Percentiles rank a stretch among this genome's conserved stretches.
phyloP scores from a whole-genome alignment of 2,329 filamentous ascomycete species.

The Xylariaceae sp. region DNA sequence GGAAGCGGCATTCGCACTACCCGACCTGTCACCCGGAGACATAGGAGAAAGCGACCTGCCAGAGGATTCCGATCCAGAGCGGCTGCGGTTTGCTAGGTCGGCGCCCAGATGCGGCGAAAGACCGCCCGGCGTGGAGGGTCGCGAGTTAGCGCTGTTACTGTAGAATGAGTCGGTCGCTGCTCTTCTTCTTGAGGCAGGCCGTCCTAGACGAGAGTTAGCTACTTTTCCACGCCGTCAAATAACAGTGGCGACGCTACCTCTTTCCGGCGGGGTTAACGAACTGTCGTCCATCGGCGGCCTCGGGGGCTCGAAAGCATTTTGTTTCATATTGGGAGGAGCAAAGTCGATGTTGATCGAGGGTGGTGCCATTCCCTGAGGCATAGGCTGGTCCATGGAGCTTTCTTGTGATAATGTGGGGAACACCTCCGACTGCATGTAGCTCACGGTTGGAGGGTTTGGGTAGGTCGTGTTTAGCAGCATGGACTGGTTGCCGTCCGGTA shows the following conservation, averaged over 20 bases:
- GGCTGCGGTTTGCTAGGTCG: constrained; percentile 39
- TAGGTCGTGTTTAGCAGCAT: constrained; percentile 47
- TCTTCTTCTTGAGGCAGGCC: constrained; percentile 48
- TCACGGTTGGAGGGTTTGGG: constrained; percentile 42
- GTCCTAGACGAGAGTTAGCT: constrained; percentile 39
- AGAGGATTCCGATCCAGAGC: constrained; percentile 43
- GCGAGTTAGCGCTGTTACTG: constrained; percentile 42
- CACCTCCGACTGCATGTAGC: constrained; percentile 42
- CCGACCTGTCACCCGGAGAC: constrained; percentile 57
- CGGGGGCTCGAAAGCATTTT: constrained; percentile 63
- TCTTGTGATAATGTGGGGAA: constrained; percentile 51
- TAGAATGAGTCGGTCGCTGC: constrained; percentile 62
- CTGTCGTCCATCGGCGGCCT: constrained; percentile 69
- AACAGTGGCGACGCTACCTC: constrained; percentile 46
- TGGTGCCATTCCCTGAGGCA: constrained; percentile 60
- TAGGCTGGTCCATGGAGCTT: constrained; percentile 58
- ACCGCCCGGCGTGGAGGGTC: constrained; percentile 39
- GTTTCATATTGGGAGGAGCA: constrained; percentile 66
- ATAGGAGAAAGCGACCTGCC: constrained; percentile 53
- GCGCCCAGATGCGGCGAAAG: constrained; percentile 52
- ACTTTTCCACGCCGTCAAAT: not conserved
- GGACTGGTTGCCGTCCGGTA: constrained; percentile 45
- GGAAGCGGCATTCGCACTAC: constrained; percentile 43
- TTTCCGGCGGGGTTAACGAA: constrained; percentile 78
- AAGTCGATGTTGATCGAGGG: constrained; percentile 94